Percentiles rank a stretch among this genome's conserved stretches.
phyloP scores from a whole-genome alignment of 2,329 filamentous ascomycete genomes.

The Catunica adiposa region DNA sequence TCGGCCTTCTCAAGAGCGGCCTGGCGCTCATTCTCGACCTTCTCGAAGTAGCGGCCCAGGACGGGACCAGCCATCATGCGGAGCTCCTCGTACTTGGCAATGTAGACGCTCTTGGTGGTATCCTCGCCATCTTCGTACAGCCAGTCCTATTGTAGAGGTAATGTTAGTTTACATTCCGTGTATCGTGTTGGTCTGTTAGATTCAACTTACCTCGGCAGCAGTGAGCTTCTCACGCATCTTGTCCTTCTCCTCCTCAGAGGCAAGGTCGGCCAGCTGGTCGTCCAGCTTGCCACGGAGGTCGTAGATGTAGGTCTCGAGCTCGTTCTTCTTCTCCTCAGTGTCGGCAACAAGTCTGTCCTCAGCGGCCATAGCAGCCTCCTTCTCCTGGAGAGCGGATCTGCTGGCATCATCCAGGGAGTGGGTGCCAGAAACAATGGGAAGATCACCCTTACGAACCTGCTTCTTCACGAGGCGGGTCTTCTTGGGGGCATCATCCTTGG shows the following conservation, averaged over 20 bases:
- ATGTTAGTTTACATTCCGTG: conserved; percentile 3
- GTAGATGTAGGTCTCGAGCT: conserved; percentile 95
- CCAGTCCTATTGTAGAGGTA: conserved; percentile 59
- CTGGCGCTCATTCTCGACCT: conserved; percentile 72
- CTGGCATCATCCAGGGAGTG: conserved; percentile 54
- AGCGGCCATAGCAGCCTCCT: conserved; percentile 82
- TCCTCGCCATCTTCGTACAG: conserved; percentile 95
- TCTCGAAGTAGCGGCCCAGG: conserved; percentile 87
- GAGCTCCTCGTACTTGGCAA: conserved; percentile 92
- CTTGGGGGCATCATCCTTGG: conserved; percentile 51
- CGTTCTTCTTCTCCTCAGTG: conserved; percentile 99
- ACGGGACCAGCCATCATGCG: conserved; percentile 80
- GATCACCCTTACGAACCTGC: conserved; percentile 92
- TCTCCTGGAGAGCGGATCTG: conserved; percentile 58
- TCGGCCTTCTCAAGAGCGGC: conserved; percentile 61
- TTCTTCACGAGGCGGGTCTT: conserved; percentile 98
- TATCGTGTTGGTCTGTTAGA: neutral
- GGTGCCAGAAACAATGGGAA: conserved; percentile 73
- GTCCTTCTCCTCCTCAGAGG: conserved; percentile 80
- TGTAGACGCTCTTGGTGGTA: conserved; percentile 80
- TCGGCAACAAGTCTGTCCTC: conserved; percentile 97
- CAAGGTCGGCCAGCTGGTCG: conserved; percentile 75
- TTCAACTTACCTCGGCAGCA: conserved; percentile 57
- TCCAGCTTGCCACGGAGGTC: conserved; percentile 91
- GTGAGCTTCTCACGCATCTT: conserved; percentile 74